Evolutionary conservation across 139 green algal genomes (phyloP), one percentile per base, ranked within the genome.

Genomic region (Chlamydomonas sphaeroides): DNA sequence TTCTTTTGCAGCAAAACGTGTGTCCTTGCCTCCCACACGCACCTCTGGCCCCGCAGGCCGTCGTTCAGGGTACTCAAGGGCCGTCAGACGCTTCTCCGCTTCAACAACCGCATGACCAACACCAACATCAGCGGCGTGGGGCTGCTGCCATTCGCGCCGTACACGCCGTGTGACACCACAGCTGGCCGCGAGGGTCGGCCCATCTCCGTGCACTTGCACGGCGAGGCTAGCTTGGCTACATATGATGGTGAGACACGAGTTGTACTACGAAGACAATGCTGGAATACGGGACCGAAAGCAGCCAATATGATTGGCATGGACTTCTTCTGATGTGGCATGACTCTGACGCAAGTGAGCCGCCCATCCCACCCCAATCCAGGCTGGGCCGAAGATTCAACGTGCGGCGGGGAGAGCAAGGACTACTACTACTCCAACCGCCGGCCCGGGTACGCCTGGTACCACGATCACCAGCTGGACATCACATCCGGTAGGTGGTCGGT

Each of bases 391-490:
- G 72, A 80, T 38, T 11, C 15, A 11, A 80, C 56, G 21, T 80
- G 72, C 57, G 56, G 56, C 38, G 72, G 36, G 10, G 56, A 80
- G 72, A 61, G 18, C 72, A 80, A 80, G 72, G 72, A 80, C 26
- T 80, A 80, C 72, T 65, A 65, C 72, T 68, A 69, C 26, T 38
- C 72, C 36, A 68, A 68, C 36, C 33, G 59, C 36, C 48, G 57
- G 0, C 23, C 36, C 5, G 39, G 7, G 17, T 36, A 23, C 3
- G 72, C 30, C 5, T 80, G 72, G 72, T 80, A 80, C 72, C 72
- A 80, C 49, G 72, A 80, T 56, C 72, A 80, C 56, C 28, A 67
- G 20, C 45, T 76, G 42, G 68, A 76, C n/a, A 76, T 76, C 45
- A 76, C 68, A 14, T 62, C 67, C 21, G 39, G 45, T 53, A 14